These are phyloP conservation scores for Jimgerdemannia lactiflua DNA, from an alignment of 192 early-diverging fungal genomes.

Conservation along the genomic window DNA sequence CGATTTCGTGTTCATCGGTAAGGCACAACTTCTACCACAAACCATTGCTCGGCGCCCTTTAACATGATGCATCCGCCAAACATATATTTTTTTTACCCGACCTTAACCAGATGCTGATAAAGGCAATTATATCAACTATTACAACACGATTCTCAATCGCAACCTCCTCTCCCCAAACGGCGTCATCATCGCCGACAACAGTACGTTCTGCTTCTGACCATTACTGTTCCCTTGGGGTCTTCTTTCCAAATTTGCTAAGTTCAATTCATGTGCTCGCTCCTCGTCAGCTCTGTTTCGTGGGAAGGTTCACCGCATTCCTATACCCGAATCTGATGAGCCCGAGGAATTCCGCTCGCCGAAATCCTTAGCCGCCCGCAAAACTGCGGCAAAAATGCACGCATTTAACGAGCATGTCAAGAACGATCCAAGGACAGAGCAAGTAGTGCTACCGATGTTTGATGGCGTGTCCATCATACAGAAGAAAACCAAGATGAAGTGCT, in stretches of 20 bases:
- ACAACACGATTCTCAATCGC: conserved; percentile 58
- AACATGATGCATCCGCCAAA: conserved; percentile 10
- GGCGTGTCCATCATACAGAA: conserved; percentile 45
- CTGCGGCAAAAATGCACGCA: conserved; percentile 37
- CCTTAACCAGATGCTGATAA: conserved; percentile 65
- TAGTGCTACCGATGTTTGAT: conserved; percentile 64
- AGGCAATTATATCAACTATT: conserved; percentile 59
- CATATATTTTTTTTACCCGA: background rate
- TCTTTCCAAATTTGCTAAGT: no score
- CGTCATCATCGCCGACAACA: conserved; percentile 67
- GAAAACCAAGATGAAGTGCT: conserved; percentile 10
- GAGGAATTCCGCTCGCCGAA: no score
- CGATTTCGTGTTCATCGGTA: conserved; percentile 60
- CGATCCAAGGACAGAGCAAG: conserved; percentile 54
- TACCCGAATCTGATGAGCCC: conserved; percentile 1
- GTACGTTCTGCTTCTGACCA: conserved; percentile 10
- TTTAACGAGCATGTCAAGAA: conserved; percentile 63
- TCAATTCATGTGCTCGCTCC: background rate
- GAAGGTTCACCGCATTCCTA: background rate
- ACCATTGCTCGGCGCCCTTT: conserved; percentile 6
- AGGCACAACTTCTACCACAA: background rate
- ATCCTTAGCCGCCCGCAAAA: conserved; percentile 2
- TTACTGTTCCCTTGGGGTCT: background rate
- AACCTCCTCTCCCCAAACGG: conserved; percentile 52
- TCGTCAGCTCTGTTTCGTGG: conserved; percentile 1